Base-by-base conservation (phyloP, 139 green algal species). In the Chlorella ohadii region DNA sequence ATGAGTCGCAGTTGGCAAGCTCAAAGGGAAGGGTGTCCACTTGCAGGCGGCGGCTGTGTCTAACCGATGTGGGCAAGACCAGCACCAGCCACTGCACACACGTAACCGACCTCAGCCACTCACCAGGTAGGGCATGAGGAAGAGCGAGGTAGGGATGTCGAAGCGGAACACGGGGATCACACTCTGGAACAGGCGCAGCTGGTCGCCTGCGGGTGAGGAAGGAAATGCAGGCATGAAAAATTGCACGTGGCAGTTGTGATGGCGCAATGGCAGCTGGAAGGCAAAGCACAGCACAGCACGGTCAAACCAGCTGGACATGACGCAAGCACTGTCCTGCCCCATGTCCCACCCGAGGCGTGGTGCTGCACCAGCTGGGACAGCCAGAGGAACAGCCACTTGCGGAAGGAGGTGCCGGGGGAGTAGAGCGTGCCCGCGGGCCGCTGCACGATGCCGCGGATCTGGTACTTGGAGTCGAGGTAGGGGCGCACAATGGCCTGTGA, bases 141-240 rank as follows among this genome's bases (percentile, higher is more conserved):
- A 97, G 41, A 93, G 90, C 78, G 93, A 93, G n/a, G 94, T 93
- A 47, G 91, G 88, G 28, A 94, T 86, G 91, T 99, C 96, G 47
- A 89, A 87, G 33, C 87, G 84, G 47, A 95, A 83, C 25, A 96
- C 89, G 0, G 88, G 86, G 6, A 82, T 87, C 66, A 93, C 90
- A 0, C 93, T 93, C 61, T 89, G 56, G 85, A 96, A 96, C 33
- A 95, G 59, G 20, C 47, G 31, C 82, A 85, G 61, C 72, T 74
- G 78, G 3, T 79, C 41, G 51, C 86, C 86, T 92, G 81, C 79
- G 44, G 44, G 9, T n/a, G n/a, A n/a, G n/a, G n/a, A n/a, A n/a
- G n/a, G n/a, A n/a, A n/a, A n/a, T n/a, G n/a, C n/a, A n/a, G n/a
- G n/a, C n/a, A n/a, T n/a, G n/a, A n/a, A n/a, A n/a, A n/a, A n/a